Evolutionary conservation across 2,329 filamentous ascomycete species (phyloP), one percentile per base, ranked within the genome.

Genomic region (Microdochium nivale): DNA sequence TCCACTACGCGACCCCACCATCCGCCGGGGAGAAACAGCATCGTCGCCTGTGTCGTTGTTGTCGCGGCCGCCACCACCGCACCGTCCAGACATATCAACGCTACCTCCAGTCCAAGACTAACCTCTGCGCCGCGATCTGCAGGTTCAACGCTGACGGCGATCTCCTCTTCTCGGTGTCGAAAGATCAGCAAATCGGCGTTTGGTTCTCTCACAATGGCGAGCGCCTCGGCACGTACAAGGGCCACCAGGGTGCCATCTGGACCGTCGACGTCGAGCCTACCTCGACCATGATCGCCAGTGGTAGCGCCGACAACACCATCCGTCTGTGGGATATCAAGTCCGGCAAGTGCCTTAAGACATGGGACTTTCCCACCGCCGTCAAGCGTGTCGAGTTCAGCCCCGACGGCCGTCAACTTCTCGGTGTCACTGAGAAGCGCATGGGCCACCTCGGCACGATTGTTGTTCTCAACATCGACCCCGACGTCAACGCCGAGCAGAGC

Each of bases 131-230:
- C 50, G 37, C 49, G 27, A 25, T 44, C 48, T 25, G 9, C 54
- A 90, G 86, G 69, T 96, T 89, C 77, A 95, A 91, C 75, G 83
- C 84, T 72, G 94, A 99, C 75, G 94, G 94, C 74, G 94, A 99
- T 69, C 82, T 97, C 60, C 85, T 97, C 69, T 96, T 97, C 79
- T 96, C 91, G 58, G 88, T 90, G 55, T 83, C 90, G 62, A 97
- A 97, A 77, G 92, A 97, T 73, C 92, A 96, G 75, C 83, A 95
- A 67, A 90, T 96, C 65, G 96, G 92, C 79, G 92, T 84, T 59
- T 99, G 94, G 94, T 97, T 84, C 75, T 87, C 90, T 59, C 90
- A 95, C 77, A 99, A 99, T 73, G 94, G 94, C 75, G 94, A 99
- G 79, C 88, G 94, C 65, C 81, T 97, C 65, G 94, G 94, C 65